A percentile compares a stretch with the other conserved stretches of the same genome.
Evolutionary conservation across 2,329 filamentous ascomycete genomes (phyloP).

Genomic region (Ophiostoma australiae): DNA sequence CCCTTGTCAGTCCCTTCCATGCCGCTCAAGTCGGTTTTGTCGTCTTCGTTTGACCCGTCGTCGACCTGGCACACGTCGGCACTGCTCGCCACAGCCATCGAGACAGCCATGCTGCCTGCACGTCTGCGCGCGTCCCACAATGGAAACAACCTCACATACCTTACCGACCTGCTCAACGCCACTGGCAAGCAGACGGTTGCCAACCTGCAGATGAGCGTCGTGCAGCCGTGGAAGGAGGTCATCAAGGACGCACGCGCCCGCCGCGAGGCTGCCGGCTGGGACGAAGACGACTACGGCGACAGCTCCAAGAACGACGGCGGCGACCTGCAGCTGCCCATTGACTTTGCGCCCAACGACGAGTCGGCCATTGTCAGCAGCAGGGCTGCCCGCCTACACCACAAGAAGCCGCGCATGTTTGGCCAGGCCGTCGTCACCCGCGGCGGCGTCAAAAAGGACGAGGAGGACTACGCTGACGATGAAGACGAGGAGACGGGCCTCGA

Average conservation of each 20-base stretch:
- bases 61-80: slow-evolving; percentile 79
- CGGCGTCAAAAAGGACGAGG: slow-evolving; percentile 26
- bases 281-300: slow-evolving; percentile 32
- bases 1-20: slow-evolving; percentile 62
- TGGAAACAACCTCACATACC: slow-evolving; percentile 46
- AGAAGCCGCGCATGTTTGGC: slow-evolving; percentile 39
- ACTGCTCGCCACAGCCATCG: slow-evolving; percentile 68
- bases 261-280: slow-evolving; percentile 21
- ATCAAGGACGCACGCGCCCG: slow-evolving; percentile 8
- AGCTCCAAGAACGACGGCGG: slow-evolving; percentile 21
- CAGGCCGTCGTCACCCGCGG: slow-evolving; percentile 37
- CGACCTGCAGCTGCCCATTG: slow-evolving; percentile 37
- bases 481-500: slow-evolving; percentile 14
- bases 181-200: slow-evolving; percentile 77
- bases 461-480: not conserved
- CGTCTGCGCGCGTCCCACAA: slow-evolving; percentile 52
- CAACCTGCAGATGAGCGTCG: slow-evolving; percentile 63
- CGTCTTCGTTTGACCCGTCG: slow-evolving; percentile 48
- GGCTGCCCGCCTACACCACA: slow-evolving; percentile 24
- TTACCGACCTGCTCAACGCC: slow-evolving; percentile 64
- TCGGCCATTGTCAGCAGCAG: slow-evolving; percentile 27
- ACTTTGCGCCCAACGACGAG: slow-evolving; percentile 40
- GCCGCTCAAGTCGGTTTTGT: slow-evolving; percentile 37
- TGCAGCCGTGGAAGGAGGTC: slow-evolving; percentile 33
- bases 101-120: slow-evolving; percentile 72